Evolutionary conservation across 2,329 filamentous ascomycete genomes (phyloP).

Genomic region (Fusarium denticulatum): DNA sequence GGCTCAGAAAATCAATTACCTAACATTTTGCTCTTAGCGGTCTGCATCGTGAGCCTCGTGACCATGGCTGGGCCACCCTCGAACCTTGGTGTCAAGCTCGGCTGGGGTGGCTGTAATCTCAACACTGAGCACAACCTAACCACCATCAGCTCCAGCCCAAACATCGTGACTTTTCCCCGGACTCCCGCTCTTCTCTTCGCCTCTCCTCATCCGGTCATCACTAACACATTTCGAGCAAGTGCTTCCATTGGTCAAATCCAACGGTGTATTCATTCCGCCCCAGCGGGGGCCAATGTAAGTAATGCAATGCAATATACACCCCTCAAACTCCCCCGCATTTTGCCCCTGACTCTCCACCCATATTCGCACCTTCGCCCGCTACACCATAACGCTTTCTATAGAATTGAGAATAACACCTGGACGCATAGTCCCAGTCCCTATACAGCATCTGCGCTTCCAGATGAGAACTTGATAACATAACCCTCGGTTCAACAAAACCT

Average conservation of each 20-base stretch:
- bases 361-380: slow-evolving; percentile 5
- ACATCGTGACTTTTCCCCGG: slow-evolving; percentile 39
- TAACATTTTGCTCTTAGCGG: slow-evolving; percentile 42
- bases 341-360: slow-evolving; percentile 8
- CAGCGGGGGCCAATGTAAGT: not conserved
- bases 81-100: slow-evolving; percentile 23
- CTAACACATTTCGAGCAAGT: slow-evolving; percentile 19
- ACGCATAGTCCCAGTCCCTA: not conserved
- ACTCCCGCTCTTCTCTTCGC: slow-evolving; percentile 7
- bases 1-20: slow-evolving; percentile 34
- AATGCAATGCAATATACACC: slow-evolving; percentile 12
- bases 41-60: slow-evolving; percentile 27
- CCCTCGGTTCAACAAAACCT: not conserved
- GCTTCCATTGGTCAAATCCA: slow-evolving; percentile 33
- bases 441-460: slow-evolving; percentile 3
- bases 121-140: slow-evolving; percentile 2
- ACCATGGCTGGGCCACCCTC: slow-evolving; percentile 23
- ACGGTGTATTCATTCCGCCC: slow-evolving; percentile 13
- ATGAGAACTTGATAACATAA: slow-evolving; percentile 4
- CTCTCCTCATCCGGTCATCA: slow-evolving; percentile 18
- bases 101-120: slow-evolving; percentile 24
- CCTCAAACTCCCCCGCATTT: slow-evolving; percentile 32
- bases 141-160: slow-evolving; percentile 23
- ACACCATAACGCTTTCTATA: slow-evolving; percentile 24
- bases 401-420: slow-evolving; percentile 12